Percentiles rank a stretch among this genome's conserved stretches.
These are phyloP conservation scores for Glebionis coronaria DNA, from an alignment of 129 eudicot genomes.

Conservation along the genomic window DNA sequence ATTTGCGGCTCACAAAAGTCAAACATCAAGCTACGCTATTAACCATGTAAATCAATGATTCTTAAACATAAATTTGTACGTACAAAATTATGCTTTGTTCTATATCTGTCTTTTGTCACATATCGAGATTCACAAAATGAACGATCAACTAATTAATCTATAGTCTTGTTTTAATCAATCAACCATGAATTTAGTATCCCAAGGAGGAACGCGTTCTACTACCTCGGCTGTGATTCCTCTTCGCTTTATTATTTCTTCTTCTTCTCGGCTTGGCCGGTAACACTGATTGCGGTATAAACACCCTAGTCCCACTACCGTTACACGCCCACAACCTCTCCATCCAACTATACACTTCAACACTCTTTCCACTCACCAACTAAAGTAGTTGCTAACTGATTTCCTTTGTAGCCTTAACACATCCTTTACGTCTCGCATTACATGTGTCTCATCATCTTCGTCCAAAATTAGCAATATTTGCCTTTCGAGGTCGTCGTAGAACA, in stretches of 20 bases:
- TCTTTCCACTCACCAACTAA: slow-evolving; percentile 39
- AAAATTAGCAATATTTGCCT: slow-evolving; percentile 54
- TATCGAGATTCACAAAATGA: neutral
- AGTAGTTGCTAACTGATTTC: slow-evolving; percentile 30
- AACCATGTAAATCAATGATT: neutral
- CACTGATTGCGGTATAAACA: slow-evolving; percentile 60
- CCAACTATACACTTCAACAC: slow-evolving; percentile 45
- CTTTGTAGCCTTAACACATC: slow-evolving; percentile 1
- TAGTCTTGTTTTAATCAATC: neutral
- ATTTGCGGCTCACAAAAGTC: too few relatives aligned
- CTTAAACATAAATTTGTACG: neutral
- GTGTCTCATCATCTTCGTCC: slow-evolving; percentile 40
- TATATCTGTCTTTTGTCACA: neutral
- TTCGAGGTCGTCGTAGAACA: slow-evolving; percentile 47
- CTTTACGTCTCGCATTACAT: slow-evolving; percentile 15
- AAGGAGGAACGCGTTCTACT: slow-evolving; percentile 11
- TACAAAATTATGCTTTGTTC: neutral
- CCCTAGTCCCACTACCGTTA: slow-evolving; percentile 60
- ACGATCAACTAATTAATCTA: too few relatives aligned
- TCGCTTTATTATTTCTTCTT: slow-evolving; percentile 27
- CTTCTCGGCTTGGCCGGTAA: slow-evolving; percentile 19
- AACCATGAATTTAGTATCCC: slow-evolving; percentile 13
- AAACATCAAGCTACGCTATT: too few relatives aligned
- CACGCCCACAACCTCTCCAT: slow-evolving; percentile 48
- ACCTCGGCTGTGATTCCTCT: slow-evolving; percentile 7